Base-by-base conservation (phyloP, 345 rosid genomes). In the Eutrema heterophyllum region DNA sequence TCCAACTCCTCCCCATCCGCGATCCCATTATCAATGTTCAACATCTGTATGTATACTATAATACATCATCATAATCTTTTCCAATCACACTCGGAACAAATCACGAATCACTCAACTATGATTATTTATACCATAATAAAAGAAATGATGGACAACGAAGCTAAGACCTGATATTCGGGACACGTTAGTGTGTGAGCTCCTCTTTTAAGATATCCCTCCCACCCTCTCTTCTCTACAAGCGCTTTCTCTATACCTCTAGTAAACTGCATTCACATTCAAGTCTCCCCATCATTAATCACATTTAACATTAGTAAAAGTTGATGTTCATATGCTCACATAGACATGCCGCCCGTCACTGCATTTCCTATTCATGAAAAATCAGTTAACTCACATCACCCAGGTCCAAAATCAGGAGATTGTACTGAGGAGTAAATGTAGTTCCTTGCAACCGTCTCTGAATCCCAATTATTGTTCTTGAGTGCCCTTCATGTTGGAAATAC, bases 401-500 rank as follows among this genome's bases (percentile, higher is more conserved):
- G 71, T 91, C 97, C 70, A 91, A 70, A 66, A 91, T 84, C 63
- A 91, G 76, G 68, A 91, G 93, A 74, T 52, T 84, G 80, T 74
- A 81, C 36, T 74, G 81, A 64, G 77, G 88, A 46, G 67, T 70
- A 45, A 70, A 77, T 44, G 68, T 57, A 73, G 85, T 71, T 61
- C 81, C 81, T 58, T 58, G 51, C 39, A 81, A 85, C 59, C 72
- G 86, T 58, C 59, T 81, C 73, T 91, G 88, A 74, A 91, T 86
- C 64, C 97, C 97, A 60, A 89, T 75, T 39, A 91, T 83, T 21
- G 93, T 87, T 78, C 93, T 83, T 11, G 95, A 91, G 77, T 89
- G 97, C 30, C 95, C 97, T 58, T 89, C 90, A 55, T 91, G 96
- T 75, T 91, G 97, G 77, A 87, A 87, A 75, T 91, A 91, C 69